Evolutionary conservation across 1,284 basidiomycete species (phyloP).

Genomic region (Porodaedalea pini): DNA sequence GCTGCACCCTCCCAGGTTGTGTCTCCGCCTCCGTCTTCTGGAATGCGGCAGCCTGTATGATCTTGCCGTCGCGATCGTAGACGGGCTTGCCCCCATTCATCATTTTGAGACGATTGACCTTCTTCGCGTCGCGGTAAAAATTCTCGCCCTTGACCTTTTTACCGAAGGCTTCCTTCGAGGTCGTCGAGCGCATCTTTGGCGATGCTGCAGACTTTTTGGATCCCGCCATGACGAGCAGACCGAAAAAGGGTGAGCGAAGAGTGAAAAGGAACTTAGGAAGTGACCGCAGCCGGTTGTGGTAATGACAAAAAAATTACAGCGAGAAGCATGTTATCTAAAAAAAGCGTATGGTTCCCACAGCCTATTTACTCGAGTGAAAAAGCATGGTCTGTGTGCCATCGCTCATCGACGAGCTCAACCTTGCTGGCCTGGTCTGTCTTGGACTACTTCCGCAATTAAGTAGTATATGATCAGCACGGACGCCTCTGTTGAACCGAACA

Average conservation of each 20-base stretch:
- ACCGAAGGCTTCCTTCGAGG: slow-evolving; percentile 16
- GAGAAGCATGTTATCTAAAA: no score
- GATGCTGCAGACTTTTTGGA: slow-evolving; percentile 53
- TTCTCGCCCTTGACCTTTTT: slow-evolving; percentile 87
- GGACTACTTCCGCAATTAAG: no score
- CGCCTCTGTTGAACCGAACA: no score
- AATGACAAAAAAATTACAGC: not conserved
- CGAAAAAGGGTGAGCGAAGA: not conserved
- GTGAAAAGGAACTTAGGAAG: not conserved
- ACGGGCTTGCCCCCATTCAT: slow-evolving; percentile 87
- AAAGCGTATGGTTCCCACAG: no score
- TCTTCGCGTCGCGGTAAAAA: slow-evolving; percentile 91
- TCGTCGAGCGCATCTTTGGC: slow-evolving; percentile 38
- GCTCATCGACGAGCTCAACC: no score
- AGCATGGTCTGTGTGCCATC: no score
- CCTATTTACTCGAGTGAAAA: no score
- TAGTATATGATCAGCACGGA: no score
- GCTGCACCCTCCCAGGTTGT: slow-evolving; percentile 84
- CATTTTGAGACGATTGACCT: slow-evolving; percentile 82
- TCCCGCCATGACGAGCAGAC: slow-evolving; percentile 46
- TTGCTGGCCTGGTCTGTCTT: no score
- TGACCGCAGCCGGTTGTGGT: not conserved
- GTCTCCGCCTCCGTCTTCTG: slow-evolving; percentile 90
- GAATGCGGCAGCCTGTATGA: slow-evolving; percentile 88
- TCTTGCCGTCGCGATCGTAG: slow-evolving; percentile 85